These are phyloP conservation scores for Zelopaecilomyces penicillatus DNA, from an alignment of 2,329 filamentous ascomycete genomes.

Conservation along the genomic window DNA sequence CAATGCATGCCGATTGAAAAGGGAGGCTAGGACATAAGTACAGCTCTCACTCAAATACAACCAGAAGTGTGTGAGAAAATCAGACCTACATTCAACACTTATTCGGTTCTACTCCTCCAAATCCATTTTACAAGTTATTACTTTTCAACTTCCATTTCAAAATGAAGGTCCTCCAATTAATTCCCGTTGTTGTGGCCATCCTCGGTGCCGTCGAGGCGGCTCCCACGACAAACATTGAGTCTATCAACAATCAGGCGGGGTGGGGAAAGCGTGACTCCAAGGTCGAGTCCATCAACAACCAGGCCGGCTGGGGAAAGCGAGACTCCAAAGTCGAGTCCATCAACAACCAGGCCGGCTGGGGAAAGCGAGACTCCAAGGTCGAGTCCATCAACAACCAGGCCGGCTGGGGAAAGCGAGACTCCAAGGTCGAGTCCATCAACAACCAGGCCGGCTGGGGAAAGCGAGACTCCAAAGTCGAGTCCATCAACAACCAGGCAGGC, in stretches of 20 bases:
- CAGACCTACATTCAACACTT: no score
- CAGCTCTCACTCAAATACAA: no score
- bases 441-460: slow-evolving; percentile 1
- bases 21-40: no score
- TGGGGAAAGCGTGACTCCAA: background rate
- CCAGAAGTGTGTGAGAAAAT: no score
- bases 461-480: no score
- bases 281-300: background rate
- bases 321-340: background rate
- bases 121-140: background rate
- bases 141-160: background rate
- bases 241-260: background rate
- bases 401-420: background rate
- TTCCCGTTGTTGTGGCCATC: background rate
- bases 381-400: slow-evolving; percentile 1
- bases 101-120: no score
- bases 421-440: slow-evolving; percentile 1
- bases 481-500: background rate
- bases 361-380: background rate
- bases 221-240: background rate
- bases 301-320: background rate
- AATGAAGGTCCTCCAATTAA: slow-evolving; percentile 2
- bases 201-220: slow-evolving; percentile 3
- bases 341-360: no score
- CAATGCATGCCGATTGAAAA: no score